These are phyloP conservation scores for Ophiostoma sp. DNA, from an alignment of 2,329 filamentous ascomycete species.

Conservation along the genomic window DNA sequence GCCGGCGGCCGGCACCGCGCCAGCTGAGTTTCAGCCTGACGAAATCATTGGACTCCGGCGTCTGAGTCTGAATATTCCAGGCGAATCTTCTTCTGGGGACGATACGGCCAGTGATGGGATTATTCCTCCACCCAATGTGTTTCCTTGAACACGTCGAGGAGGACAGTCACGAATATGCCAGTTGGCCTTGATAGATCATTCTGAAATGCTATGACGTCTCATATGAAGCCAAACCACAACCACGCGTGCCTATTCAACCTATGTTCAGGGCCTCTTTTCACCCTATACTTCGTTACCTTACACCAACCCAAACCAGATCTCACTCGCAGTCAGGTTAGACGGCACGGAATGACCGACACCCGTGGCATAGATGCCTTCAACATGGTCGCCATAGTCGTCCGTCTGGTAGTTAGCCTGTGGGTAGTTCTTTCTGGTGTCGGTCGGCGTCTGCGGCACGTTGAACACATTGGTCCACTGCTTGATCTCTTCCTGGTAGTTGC, in stretches of 20 bases:
- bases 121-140: not conserved
- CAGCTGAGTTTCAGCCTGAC: not conserved
- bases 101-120: not conserved
- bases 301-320: constrained; percentile 38
- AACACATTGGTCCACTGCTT: constrained; percentile 57
- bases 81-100: not conserved
- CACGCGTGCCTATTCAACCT: not conserved
- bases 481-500: constrained; percentile 59
- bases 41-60: not conserved
- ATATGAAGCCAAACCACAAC: not conserved
- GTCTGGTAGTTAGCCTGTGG: constrained; percentile 44
- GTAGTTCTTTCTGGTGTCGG: constrained; percentile 36
- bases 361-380: constrained; percentile 40
- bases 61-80: not conserved
- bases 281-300: constrained; percentile 1
- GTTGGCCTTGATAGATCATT: not conserved
- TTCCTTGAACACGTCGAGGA: not conserved
- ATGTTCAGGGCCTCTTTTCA: not conserved
- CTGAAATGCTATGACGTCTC: not conserved
- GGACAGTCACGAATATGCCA: not conserved
- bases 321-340: constrained; percentile 34
- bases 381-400: constrained; percentile 41
- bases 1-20: not conserved
- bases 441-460: constrained; percentile 40
- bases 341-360: constrained; percentile 35